These are phyloP conservation scores for Salvia sclarea DNA, from an alignment of 305 asterid genomes.

Conservation along the genomic window DNA sequence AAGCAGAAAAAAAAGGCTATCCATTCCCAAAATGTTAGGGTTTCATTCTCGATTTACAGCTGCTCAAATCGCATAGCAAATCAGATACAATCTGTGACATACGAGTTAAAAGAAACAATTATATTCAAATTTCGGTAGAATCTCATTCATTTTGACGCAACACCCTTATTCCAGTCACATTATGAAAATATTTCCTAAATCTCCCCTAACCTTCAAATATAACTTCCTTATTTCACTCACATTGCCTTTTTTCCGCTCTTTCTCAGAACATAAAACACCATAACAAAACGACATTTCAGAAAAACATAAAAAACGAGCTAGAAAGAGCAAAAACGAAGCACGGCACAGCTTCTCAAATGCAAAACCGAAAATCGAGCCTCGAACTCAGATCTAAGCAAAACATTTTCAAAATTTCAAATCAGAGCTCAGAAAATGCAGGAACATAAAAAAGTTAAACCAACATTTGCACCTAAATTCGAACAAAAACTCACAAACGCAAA, in stretches of 20 bases:
- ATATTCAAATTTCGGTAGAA: neutral
- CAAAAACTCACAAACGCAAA: neutral
- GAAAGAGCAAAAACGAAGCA: conserved; percentile 7
- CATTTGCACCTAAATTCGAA: neutral
- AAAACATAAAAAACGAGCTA: conserved; percentile 24
- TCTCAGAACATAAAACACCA: neutral
- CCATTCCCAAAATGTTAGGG: conserved; percentile 1
- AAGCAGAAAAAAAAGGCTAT: neutral
- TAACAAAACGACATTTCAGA: conserved; percentile 1
- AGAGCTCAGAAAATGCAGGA: neutral
- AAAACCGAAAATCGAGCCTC: conserved; percentile 5
- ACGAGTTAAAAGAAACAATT: neutral
- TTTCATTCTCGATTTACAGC: neutral
- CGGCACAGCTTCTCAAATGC: conserved; percentile 17
- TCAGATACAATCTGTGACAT: neutral
- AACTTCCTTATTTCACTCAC: neutral
- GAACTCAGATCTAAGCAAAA: conserved; percentile 38
- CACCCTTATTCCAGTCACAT: neutral
- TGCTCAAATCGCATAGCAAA: conserved; percentile 1
- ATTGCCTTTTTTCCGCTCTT: neutral
- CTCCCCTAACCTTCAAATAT: conserved; percentile 6
- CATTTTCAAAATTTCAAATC: conserved; percentile 15
- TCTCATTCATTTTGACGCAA: conserved; percentile 2
- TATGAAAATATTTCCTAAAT: conserved; percentile 1
- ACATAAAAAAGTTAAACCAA: neutral